Conservation (phyloP, 2,329 filamentous ascomycete species). For the Lecanicillium sp. region DNA sequence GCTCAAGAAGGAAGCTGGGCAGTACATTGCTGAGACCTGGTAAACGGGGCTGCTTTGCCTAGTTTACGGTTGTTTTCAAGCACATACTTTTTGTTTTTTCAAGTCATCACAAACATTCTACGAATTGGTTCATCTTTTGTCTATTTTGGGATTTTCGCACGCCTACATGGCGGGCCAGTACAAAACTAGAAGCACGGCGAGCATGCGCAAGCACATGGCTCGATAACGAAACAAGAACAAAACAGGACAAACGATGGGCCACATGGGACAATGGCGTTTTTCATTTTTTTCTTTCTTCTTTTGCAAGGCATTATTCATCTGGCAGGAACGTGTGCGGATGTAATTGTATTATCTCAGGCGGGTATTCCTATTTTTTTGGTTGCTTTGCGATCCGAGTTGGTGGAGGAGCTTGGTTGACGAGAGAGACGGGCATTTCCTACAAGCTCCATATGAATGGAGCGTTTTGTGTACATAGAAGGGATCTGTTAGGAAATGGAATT, state of each 20-base stretch:
- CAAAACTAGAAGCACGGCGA: neutral
- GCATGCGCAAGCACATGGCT: constrained; percentile 7
- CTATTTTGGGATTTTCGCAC: neutral
- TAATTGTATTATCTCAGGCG: no score
- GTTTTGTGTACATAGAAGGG: no score
- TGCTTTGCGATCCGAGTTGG: no score
- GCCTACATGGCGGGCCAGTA: neutral
- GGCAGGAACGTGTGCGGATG: neutral
- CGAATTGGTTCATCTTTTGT: neutral
- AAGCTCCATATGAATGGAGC: no score
- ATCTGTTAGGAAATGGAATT: no score
- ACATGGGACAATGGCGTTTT: constrained; percentile 5
- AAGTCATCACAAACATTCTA: neutral
- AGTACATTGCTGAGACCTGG: constrained; percentile 87
- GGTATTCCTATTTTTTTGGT: no score
- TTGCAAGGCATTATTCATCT: neutral
- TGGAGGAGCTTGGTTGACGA: no score
- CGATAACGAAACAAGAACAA: neutral
- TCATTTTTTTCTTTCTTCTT: neutral
- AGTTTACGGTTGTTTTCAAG: no score
- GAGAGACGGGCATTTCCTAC: no score
- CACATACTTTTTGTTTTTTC: neutral
- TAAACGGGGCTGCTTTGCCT: constrained; percentile 19
- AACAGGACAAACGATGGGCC: constrained; percentile 1
- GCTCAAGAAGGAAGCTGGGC: constrained; percentile 82